phyloP scores from a whole-genome alignment of 176 grass and related monocot species.

The Oryza officinalis region DNA sequence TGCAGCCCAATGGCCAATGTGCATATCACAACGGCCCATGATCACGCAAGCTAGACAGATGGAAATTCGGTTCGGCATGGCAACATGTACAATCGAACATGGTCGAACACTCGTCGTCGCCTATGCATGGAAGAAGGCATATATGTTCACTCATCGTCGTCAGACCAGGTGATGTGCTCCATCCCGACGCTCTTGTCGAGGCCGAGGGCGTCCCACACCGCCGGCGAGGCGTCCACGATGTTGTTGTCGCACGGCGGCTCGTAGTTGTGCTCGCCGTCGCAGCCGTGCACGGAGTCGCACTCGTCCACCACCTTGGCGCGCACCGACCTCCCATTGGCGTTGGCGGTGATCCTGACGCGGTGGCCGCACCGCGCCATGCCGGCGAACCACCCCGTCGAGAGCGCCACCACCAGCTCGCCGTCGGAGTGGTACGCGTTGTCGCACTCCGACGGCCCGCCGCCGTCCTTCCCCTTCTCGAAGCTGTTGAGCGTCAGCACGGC shows the following conservation, averaged over 20 bases:
- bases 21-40: too few relatives aligned
- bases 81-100: too few relatives aligned
- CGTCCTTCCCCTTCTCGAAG: conserved; percentile 60
- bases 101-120: too few relatives aligned
- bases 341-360: conserved; percentile 43
- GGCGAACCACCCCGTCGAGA: conserved; percentile 60
- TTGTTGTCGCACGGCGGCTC: conserved; percentile 50
- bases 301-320: conserved; percentile 63
- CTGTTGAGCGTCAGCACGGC: conserved; percentile 55
- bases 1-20: too few relatives aligned
- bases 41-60: too few relatives aligned
- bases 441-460: conserved; percentile 52
- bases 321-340: conserved; percentile 25
- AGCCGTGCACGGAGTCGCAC: conserved; percentile 69
- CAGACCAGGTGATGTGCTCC: conserved; percentile 45
- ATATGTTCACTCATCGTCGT: background rate
- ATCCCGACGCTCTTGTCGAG: conserved; percentile 30
- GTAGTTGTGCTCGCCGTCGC: conserved; percentile 41
- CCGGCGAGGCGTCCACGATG: conserved; percentile 46
- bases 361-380: conserved; percentile 30
- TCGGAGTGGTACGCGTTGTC: conserved; percentile 51
- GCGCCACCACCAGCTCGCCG: conserved; percentile 42
- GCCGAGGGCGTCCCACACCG: conserved; percentile 49
- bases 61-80: too few relatives aligned
- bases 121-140: too few relatives aligned